A percentile compares a stretch with the other conserved stretches of the same genome.
Conservation (phyloP, 1,284 basidiomycete genomes). For the Fomitopsis palustris region DNA sequence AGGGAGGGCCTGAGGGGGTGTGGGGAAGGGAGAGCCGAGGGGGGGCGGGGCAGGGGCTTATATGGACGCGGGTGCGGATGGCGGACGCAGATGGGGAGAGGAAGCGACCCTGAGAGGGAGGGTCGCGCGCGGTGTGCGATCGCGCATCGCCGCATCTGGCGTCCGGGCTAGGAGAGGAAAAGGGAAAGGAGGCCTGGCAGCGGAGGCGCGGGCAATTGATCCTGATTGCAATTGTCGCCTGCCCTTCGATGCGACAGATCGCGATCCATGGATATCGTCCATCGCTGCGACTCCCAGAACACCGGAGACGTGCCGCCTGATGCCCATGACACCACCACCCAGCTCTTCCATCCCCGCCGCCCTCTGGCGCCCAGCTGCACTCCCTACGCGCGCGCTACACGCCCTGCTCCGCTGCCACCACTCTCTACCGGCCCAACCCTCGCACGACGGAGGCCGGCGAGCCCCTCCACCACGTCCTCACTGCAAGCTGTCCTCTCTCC, state of each 20-base stretch:
- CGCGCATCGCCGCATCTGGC: slow-evolving; percentile 1
- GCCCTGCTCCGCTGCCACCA: not conserved
- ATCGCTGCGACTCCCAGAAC: not conserved
- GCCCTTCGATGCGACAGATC: not conserved
- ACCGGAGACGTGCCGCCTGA: not conserved
- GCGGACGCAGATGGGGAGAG: slow-evolving; percentile 1
- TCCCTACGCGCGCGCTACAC: not conserved
- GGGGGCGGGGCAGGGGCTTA: slow-evolving; percentile 13
- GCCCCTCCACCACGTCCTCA: too few relatives aligned
- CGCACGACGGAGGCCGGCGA: too few relatives aligned
- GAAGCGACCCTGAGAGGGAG: not conserved
- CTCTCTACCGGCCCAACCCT: too few relatives aligned
- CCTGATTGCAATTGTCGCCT: not conserved
- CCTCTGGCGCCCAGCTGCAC: not conserved
- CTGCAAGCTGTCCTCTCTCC: not conserved
- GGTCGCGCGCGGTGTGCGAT: not conserved
- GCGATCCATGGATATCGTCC: not conserved
- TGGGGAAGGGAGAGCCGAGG: slow-evolving; percentile 15
- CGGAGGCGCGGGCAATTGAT: not conserved
- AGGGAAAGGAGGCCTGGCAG: not conserved
- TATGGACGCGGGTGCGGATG: slow-evolving; percentile 15
- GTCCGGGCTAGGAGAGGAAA: not conserved
- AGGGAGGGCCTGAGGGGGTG: slow-evolving; percentile 7
- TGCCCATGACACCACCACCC: not conserved
- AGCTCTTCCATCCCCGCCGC: too few relatives aligned